A percentile compares a stretch with the other conserved stretches of the same genome.
Evolutionary conservation across 495 filamentous ascomycete genomes (phyloP).

Genomic region (Saxophila tyrrhenica): DNA sequence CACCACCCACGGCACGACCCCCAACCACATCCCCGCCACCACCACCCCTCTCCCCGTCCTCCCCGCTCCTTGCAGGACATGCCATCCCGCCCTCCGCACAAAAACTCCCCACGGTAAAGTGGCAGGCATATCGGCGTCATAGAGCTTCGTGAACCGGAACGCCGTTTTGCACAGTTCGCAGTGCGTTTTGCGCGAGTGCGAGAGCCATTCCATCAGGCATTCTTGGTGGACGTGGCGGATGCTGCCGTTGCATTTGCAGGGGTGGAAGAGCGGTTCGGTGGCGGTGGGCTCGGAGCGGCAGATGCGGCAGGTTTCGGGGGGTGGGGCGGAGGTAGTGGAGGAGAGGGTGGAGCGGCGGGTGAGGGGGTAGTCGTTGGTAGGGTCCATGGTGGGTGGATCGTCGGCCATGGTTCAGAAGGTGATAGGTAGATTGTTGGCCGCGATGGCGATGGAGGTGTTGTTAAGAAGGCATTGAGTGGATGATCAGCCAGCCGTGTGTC

Average conservation of each 20-base stretch:
- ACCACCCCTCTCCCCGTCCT: conserved; percentile 67
- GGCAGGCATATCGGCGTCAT: conserved; percentile 83
- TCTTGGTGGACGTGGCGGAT: conserved; percentile 98
- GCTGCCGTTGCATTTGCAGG: conserved; percentile 96
- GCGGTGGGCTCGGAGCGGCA: conserved; percentile 77
- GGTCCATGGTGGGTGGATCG: not conserved
- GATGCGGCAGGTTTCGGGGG: conserved; percentile 88
- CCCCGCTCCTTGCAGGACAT: conserved; percentile 55
- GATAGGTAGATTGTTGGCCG: not conserved
- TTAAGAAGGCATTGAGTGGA: not conserved
- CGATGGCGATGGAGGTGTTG: not conserved
- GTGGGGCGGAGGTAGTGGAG: not conserved
- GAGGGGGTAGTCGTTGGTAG: not conserved
- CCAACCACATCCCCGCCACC: conserved; percentile 79
- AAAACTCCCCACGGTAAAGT: conserved; percentile 71
- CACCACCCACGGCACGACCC: conserved; percentile 81
- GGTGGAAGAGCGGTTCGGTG: conserved; percentile 89
- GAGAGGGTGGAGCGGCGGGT: conserved; percentile 33
- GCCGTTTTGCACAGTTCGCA: conserved; percentile 98
- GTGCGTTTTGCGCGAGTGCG: conserved; percentile 96
- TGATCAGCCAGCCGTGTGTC: too few relatives aligned
- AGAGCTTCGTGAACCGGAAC: conserved; percentile 95
- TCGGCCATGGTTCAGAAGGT: conserved; percentile 2
- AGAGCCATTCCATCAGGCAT: conserved; percentile 95
- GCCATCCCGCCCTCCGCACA: conserved; percentile 58